Base-by-base conservation (phyloP, 2,329 filamentous ascomycete species). In the Alternaria alternata region DNA sequence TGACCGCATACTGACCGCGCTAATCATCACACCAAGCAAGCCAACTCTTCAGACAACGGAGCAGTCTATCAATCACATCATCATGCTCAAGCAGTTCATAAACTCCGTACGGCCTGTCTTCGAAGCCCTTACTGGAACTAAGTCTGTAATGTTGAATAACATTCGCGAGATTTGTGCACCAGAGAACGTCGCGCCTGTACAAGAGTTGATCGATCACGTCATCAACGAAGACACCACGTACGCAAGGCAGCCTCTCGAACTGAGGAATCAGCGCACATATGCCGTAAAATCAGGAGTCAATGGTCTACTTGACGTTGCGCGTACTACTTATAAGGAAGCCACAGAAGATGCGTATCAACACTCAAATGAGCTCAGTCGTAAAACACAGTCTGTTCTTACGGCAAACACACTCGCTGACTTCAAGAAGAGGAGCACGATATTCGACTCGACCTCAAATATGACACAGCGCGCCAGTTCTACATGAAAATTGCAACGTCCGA, bases 261-360 rank as follows among this genome's bases (percentile, higher is more conserved):
- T 97, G 57, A 87, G 94, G 14, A 96, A 97, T 62, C 94, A 98
- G 74, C 85, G 94, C 64, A 92, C 91, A 0, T 97, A 96, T 80
- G 94, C 94, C 22, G 90, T 98, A 32, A 95, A 91, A 86, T 88
- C 92, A 46, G 92, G 92, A 0, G 88, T 95, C 42, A 93, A 92
- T 68, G 92, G 92, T 3, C 86, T 97, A 57, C 86, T 98, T 4
- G 94, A 97, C 78, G 91, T 97, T 38, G 92, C 93, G 34, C 87
- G 94, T 5, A 90, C 93, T 70, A 93, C 92, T 0, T 97, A 95
- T 79, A 96, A 95, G 69, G 94, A 98, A 75, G 88, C 91, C 2
- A 95, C 89, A 5, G 87, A 90, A 49, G 92, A 97, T 75, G 87
- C 92, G 4, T 86, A 90, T 66, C 84, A 90, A 52, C 87, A 94